phyloP scores from a whole-genome alignment of 306 rosid species.

The Parietaria judaica region DNA sequence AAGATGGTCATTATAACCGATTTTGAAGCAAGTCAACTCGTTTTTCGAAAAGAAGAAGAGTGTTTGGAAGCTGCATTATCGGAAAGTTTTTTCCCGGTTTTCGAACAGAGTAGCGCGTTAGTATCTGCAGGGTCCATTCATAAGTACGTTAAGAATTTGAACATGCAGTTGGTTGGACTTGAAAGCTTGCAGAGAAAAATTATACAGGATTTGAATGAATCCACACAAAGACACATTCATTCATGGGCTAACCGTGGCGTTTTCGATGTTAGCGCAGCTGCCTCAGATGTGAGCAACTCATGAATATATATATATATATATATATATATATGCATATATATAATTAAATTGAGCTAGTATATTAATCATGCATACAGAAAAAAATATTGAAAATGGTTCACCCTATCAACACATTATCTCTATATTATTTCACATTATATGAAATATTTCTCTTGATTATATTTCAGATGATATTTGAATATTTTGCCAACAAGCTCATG shows the following conservation, averaged over 20 bases:
- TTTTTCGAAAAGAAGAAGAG: slow-evolving; percentile 3
- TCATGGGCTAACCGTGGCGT: slow-evolving; percentile 1
- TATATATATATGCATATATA: neutral
- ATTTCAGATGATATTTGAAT: slow-evolving; percentile 7
- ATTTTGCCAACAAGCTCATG: slow-evolving; percentile 8
- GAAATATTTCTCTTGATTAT: neutral
- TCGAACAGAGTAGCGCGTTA: neutral
- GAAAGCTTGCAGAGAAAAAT: slow-evolving; percentile 5
- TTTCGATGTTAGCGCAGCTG: slow-evolving; percentile 7
- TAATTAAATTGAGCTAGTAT: too few relatives aligned
- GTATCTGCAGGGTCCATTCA: neutral
- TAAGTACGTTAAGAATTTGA: slow-evolving; percentile 12
- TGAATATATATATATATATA: neutral
- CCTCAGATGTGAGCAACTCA: neutral
- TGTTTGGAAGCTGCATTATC: slow-evolving; percentile 1
- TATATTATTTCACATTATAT: too few relatives aligned
- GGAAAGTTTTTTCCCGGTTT: neutral
- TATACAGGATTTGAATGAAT: neutral
- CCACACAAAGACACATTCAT: neutral
- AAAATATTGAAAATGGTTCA: too few relatives aligned
- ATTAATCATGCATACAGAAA: too few relatives aligned
- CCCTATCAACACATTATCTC: too few relatives aligned
- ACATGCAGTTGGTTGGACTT: slow-evolving; percentile 1
- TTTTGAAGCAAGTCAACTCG: slow-evolving; percentile 1
- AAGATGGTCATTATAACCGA: neutral